phyloP scores from a whole-genome alignment of 2,329 filamentous ascomycete genomes.

The Hypoxylon sp. region DNA sequence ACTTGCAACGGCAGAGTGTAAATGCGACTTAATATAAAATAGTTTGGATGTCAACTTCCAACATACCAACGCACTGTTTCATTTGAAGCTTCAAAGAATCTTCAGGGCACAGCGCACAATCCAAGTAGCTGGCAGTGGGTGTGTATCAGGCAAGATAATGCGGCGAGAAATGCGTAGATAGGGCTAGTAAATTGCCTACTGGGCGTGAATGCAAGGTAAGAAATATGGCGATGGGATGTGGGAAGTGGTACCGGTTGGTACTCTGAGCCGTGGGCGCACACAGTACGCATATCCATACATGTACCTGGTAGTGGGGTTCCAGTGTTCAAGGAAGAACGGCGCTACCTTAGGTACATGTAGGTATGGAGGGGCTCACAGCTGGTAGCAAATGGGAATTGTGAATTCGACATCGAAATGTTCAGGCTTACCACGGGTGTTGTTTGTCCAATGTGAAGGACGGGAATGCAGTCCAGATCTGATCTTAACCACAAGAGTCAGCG shows the following conservation, averaged over 20 bases:
- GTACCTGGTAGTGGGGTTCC: constrained; percentile 25
- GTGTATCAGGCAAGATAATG: constrained; percentile 8
- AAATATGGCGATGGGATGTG: constrained; percentile 12
- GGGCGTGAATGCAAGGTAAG: constrained; percentile 16
- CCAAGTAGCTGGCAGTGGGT: constrained; percentile 6
- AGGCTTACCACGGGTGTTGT: constrained; percentile 21
- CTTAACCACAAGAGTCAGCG: constrained; percentile 1
- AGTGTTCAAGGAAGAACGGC: constrained; percentile 6
- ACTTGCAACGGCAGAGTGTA: constrained; percentile 6
- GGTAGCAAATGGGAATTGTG: constrained; percentile 15
- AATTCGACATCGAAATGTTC: constrained; percentile 17
- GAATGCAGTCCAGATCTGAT: not conserved
- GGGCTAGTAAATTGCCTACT: constrained; percentile 21
- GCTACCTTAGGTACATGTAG: not conserved
- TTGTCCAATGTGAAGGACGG: constrained; percentile 6
- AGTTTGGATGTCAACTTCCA: constrained; percentile 12
- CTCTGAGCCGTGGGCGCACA: too few relatives aligned
- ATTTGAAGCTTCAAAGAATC: constrained; percentile 20
- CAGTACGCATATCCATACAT: too few relatives aligned
- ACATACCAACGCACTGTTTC: constrained; percentile 8
- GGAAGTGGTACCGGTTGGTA: not conserved
- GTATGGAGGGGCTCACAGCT: constrained; percentile 26
- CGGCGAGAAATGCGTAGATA: constrained; percentile 7
- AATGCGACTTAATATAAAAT: constrained; percentile 4
- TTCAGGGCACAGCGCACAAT: constrained; percentile 9